These are phyloP conservation scores for Magnolia sinica DNA, from an alignment of 164 flowering plant species.

Conservation along the genomic window DNA sequence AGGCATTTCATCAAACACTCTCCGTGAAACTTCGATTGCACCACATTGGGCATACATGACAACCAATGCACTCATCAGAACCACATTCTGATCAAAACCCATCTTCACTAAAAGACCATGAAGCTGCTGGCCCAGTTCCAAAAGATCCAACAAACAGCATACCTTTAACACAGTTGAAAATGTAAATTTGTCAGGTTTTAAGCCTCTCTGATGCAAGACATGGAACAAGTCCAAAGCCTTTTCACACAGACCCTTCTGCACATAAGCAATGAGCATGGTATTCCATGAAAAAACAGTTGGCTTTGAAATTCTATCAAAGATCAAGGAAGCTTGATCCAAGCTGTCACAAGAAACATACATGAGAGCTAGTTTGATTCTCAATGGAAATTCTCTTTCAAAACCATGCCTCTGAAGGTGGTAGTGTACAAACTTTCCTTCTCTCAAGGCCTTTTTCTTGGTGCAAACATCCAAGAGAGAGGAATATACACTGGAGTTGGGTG, in stretches of 20 bases:
- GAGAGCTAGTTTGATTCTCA: constrained; percentile 3
- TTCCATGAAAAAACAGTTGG: constrained; percentile 2
- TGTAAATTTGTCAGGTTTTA: constrained; percentile 1
- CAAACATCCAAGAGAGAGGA: constrained; percentile 2
- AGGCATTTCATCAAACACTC: too few species aligned
- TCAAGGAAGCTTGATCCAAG: background rate
- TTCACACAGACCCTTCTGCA: background rate
- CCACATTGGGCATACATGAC: constrained; percentile 10
- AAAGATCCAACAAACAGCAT: background rate
- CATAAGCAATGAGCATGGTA: background rate
- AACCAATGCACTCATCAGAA: constrained; percentile 1
- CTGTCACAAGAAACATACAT: constrained; percentile 2
- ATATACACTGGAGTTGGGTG: background rate
- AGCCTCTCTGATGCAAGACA: background rate
- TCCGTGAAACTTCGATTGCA: background rate
- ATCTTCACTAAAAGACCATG: background rate
- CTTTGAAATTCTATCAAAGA: background rate
- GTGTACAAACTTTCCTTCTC: background rate
- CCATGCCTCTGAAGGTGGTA: background rate
- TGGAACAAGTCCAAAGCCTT: background rate
- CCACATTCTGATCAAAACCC: background rate
- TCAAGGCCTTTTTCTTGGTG: constrained; percentile 1
- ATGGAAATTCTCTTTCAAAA: constrained; percentile 1
- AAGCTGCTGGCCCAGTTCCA: background rate
- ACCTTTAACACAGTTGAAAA: background rate